phyloP scores from a whole-genome alignment of 139 green algal species.

The Picochlorum sp. region DNA sequence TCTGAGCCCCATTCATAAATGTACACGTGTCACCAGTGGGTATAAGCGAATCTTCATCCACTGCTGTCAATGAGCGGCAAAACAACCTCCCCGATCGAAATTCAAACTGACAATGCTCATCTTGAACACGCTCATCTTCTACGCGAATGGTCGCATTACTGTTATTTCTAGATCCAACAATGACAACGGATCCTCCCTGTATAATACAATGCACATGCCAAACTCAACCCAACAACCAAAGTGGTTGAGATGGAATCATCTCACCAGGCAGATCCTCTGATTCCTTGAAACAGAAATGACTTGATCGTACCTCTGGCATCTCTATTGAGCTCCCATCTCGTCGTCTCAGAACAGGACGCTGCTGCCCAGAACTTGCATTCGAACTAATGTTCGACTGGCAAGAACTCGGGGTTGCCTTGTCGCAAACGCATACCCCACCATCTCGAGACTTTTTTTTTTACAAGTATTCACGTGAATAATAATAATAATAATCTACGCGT shows the following conservation, averaged over 20 bases:
- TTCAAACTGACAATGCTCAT: slow-evolving; percentile 22
- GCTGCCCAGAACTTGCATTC: neutral
- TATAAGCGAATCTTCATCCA: slow-evolving; percentile 23
- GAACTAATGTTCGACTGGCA: neutral
- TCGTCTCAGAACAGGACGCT: neutral
- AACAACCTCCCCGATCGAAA: slow-evolving; percentile 20
- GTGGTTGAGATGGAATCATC: no score
- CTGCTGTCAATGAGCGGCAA: slow-evolving; percentile 12
- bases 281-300: no score
- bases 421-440: no score
- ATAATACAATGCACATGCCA: no score
- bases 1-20: slow-evolving; percentile 18
- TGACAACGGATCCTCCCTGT: no score
- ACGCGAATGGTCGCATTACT: neutral
- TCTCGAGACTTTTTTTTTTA: no score
- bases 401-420: no score
- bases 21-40: slow-evolving; percentile 18
- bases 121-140: neutral
- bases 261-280: no score
- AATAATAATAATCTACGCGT: no score
- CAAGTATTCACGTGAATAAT: no score
- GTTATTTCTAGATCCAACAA: no score
- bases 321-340: neutral
- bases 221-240: no score
- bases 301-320: neutral